Conservation (phyloP, 2,329 filamentous ascomycete species). For the Fusarium algeriense region DNA sequence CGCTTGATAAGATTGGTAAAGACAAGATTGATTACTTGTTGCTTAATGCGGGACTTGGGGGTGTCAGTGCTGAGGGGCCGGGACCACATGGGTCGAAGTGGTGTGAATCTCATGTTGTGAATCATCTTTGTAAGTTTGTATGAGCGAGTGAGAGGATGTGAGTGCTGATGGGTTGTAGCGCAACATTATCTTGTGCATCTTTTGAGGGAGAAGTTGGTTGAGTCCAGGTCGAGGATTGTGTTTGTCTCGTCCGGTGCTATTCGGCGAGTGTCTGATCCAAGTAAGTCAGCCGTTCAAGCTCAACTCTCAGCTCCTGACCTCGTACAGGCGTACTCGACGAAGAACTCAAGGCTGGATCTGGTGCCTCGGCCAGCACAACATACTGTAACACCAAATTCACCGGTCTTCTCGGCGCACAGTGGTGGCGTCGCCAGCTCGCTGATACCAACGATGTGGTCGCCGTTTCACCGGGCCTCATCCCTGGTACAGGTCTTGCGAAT, state of each 20-base stretch:
- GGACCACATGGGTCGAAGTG: constrained; percentile 60
- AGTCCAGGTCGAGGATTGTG: constrained; percentile 61
- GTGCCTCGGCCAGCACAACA: constrained; percentile 43
- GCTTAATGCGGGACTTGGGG: constrained; percentile 62
- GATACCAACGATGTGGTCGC: constrained; percentile 61
- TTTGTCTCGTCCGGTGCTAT: constrained; percentile 65
- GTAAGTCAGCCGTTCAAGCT: constrained; percentile 39
- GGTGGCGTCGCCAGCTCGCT: constrained; percentile 66
- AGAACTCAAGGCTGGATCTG: constrained; percentile 56
- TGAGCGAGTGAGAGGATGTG: background rate
- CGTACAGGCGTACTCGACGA: constrained; percentile 52
- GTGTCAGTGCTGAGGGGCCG: constrained; percentile 51
- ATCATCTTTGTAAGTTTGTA: constrained; percentile 60
- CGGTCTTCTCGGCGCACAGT: constrained; percentile 64
- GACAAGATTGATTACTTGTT: constrained; percentile 62
- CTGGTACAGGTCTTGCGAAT: constrained; percentile 58
- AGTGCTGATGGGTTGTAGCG: constrained; percentile 51
- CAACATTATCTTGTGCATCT: constrained; percentile 67
- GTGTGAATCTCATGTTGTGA: constrained; percentile 64
- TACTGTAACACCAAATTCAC: constrained; percentile 64
- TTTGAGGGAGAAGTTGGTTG: constrained; percentile 60
- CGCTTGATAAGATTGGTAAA: constrained; percentile 56
- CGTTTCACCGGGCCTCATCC: constrained; percentile 66
- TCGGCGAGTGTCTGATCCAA: constrained; percentile 54
- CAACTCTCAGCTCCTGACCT: background rate